These are phyloP conservation scores for Nemania abortiva DNA, from an alignment of 2,329 filamentous ascomycete genomes.

Conservation along the genomic window DNA sequence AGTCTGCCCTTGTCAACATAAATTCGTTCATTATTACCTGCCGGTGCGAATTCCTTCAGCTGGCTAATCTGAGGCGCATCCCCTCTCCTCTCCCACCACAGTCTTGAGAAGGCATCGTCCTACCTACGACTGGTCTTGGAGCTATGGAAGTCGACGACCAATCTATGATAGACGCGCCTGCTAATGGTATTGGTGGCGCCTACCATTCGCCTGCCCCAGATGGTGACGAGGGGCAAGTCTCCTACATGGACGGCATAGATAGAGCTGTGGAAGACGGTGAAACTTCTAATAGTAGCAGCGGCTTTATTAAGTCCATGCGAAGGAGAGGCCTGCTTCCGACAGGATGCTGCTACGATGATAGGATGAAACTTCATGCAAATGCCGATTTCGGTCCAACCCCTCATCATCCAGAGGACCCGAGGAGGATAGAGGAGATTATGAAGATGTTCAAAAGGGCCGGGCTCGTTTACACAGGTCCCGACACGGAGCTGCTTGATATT, in stretches of 20 bases:
- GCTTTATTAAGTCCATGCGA: conserved; percentile 55
- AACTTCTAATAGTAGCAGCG: conserved; percentile 51
- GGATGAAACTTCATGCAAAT: conserved; percentile 96
- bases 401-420: conserved; percentile 93
- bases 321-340: conserved; percentile 71
- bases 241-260: conserved; percentile 53
- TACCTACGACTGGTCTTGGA: conserved; percentile 12
- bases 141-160: conserved; percentile 60
- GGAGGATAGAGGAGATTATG: conserved; percentile 93
- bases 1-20: conserved; percentile 9
- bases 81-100: conserved; percentile 1
- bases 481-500: conserved; percentile 65
- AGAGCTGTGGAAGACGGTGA: conserved; percentile 52
- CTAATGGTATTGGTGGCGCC: conserved; percentile 55
- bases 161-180: conserved; percentile 58
- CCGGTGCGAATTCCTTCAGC: neutral
- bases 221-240: conserved; percentile 36
- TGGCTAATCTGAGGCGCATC: conserved; percentile 1
- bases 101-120: neutral
- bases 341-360: conserved; percentile 88
- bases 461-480: conserved; percentile 74
- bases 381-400: conserved; percentile 78
- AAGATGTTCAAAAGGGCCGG: conserved; percentile 86
- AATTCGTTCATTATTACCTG: neutral
- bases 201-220: conserved; percentile 46